phyloP scores from a whole-genome alignment of 192 early-diverging fungal species.

The Coemansia sp. region DNA sequence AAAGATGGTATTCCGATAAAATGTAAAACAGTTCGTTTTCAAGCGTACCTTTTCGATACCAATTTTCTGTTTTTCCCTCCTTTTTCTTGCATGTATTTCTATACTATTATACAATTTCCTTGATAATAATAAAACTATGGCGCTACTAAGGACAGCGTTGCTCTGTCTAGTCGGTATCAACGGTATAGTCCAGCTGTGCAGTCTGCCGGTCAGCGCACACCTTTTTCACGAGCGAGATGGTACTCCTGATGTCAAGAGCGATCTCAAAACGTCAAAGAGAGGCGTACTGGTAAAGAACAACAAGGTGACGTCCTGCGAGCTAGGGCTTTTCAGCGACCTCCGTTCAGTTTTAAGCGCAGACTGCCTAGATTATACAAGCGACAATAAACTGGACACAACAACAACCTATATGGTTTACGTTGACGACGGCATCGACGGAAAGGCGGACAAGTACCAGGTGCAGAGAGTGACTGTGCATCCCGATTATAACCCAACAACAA shows the following conservation, averaged over 20 bases:
- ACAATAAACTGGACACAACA: slow-evolving; percentile 3
- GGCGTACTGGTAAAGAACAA: slow-evolving; percentile 24
- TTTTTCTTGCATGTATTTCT: too few relatives aligned
- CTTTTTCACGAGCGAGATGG: neutral
- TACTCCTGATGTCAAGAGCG: neutral
- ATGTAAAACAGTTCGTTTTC: too few relatives aligned
- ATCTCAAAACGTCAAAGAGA: slow-evolving; percentile 14
- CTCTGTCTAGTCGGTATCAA: neutral
- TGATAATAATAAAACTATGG: too few relatives aligned
- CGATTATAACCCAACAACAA: slow-evolving; percentile 11
- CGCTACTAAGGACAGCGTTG: too few relatives aligned
- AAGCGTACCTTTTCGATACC: too few relatives aligned
- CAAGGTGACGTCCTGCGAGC: slow-evolving; percentile 24
- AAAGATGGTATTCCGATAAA: too few relatives aligned
- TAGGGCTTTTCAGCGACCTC: slow-evolving; percentile 28
- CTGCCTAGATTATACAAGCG: slow-evolving; percentile 19
- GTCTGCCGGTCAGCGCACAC: neutral
- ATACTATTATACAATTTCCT: too few relatives aligned
- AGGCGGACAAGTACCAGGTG: neutral
- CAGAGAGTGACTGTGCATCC: slow-evolving; percentile 28
- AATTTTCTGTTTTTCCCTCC: too few relatives aligned
- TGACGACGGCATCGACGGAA: slow-evolving; percentile 3
- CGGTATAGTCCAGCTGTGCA: neutral
- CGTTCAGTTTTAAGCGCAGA: slow-evolving; percentile 29
- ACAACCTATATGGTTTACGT: slow-evolving; percentile 15